phyloP scores from a whole-genome alignment of 1,284 basidiomycete genomes.

The Trichosporon sp. region DNA sequence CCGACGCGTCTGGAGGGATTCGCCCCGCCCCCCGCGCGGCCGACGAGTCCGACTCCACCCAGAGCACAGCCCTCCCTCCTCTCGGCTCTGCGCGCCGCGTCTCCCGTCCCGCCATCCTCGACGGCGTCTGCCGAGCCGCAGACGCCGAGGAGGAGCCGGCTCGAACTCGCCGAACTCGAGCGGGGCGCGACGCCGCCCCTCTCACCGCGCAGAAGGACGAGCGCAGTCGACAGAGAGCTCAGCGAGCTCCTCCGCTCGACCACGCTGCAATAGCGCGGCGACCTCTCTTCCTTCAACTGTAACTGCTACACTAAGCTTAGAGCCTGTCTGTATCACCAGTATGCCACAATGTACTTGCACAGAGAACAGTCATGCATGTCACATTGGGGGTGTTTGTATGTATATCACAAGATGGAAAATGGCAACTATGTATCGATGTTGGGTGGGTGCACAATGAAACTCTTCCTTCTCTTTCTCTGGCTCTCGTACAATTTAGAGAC shows the following conservation, averaged over 20 bases:
- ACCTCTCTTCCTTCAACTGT: not conserved
- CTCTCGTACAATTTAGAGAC: no score
- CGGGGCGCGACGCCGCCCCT: not conserved
- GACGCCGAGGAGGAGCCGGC: not conserved
- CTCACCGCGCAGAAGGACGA: not conserved
- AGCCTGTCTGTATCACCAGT: not conserved
- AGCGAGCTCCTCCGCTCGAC: slow-evolving; percentile 1
- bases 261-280: not conserved
- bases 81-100: not conserved
- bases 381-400: not conserved
- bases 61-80: not conserved
- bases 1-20: not conserved
- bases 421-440: not conserved
- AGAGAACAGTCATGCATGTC: no score
- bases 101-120: not conserved
- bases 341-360: not conserved
- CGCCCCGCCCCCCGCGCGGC: not conserved
- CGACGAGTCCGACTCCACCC: not conserved
- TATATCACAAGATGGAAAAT: slow-evolving; percentile 14
- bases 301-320: not conserved
- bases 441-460: not conserved
- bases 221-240: not conserved
- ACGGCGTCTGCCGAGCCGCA: not conserved
- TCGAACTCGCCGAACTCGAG: not conserved
- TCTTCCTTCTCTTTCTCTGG: not conserved